Conservation (phyloP, 805 yeast genomes). For the Yamadazyma ubonensis region DNA sequence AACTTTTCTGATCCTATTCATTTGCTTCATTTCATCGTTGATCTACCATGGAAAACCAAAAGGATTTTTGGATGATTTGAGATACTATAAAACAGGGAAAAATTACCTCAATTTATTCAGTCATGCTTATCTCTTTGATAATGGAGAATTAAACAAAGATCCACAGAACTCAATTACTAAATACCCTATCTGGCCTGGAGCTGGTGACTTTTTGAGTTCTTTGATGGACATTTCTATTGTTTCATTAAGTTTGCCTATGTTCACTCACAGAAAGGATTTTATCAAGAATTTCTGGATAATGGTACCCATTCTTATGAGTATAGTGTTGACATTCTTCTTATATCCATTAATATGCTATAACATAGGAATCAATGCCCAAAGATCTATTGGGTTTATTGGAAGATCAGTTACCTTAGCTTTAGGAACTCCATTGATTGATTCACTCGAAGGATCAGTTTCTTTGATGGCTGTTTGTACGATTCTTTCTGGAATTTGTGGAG, state of each 20-base stretch:
- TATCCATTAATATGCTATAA: slow-evolving; percentile 70
- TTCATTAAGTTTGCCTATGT: slow-evolving; percentile 75
- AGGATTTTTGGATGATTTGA: slow-evolving; percentile 52
- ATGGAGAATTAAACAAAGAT: slow-evolving; percentile 21
- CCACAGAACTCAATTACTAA: slow-evolving; percentile 24
- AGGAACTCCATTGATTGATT: slow-evolving; percentile 70
- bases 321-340: slow-evolving; percentile 58
- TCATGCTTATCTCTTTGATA: slow-evolving; percentile 27
- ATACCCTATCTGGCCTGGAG: slow-evolving; percentile 63
- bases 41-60: slow-evolving; percentile 46
- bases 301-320: slow-evolving; percentile 57
- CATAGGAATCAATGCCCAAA: slow-evolving; percentile 57
- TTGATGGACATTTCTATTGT: slow-evolving; percentile 78
- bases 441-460: slow-evolving; percentile 66
- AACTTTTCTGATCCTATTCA: slow-evolving; percentile 61
- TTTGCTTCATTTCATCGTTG: slow-evolving; percentile 58
- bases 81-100: slow-evolving; percentile 65
- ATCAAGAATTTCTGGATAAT: slow-evolving; percentile 56
- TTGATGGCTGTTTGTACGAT: slow-evolving; percentile 79
- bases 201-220: slow-evolving; percentile 72
- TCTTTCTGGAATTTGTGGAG: slow-evolving; percentile 74
- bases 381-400: slow-evolving; percentile 75
- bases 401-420: slow-evolving; percentile 76
- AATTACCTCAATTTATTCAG: slow-evolving; percentile 61
- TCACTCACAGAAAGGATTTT: slow-evolving; percentile 65